Conservation (phyloP, 2,329 filamentous ascomycete genomes). For the Colletotrichum gigasporum region DNA sequence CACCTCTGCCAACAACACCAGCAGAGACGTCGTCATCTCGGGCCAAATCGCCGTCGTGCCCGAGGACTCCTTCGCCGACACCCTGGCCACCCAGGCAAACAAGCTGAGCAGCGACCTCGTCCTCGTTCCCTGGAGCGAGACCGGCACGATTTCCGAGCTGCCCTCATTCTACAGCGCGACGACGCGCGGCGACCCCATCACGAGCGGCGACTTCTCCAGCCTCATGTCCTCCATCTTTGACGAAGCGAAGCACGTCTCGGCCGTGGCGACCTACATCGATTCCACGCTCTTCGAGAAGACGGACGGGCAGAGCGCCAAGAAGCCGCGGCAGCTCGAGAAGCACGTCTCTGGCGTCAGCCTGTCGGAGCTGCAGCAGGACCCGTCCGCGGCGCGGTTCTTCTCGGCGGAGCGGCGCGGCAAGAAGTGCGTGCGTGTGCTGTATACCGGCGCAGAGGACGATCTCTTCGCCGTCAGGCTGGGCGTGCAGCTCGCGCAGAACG, state of each 20-base stretch:
- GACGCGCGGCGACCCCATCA: not conserved
- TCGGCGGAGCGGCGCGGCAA: constrained; percentile 1
- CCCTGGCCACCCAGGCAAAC: constrained; percentile 70
- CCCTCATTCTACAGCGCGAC: constrained; percentile 18
- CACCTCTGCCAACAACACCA: constrained; percentile 50
- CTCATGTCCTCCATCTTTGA: constrained; percentile 7
- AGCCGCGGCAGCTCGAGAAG: not conserved
- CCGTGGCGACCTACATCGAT: constrained; percentile 15
- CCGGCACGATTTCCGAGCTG: constrained; percentile 67
- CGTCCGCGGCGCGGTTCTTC: constrained; percentile 12
- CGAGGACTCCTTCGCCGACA: constrained; percentile 75
- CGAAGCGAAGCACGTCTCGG: not conserved
- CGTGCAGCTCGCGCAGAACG: not conserved
- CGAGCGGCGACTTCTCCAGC: not conserved
- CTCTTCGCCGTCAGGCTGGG: not conserved
- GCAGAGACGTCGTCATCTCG: constrained; percentile 79
- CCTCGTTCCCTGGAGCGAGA: constrained; percentile 83
- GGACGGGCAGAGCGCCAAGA: not conserved
- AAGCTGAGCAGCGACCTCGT: constrained; percentile 73
- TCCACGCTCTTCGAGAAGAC: constrained; percentile 2
- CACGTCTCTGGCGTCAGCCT: not conserved
- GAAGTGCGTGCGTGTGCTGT: not conserved
- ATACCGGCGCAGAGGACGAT: not conserved
- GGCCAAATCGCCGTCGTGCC: constrained; percentile 78
- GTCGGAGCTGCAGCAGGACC: constrained; percentile 10